Evolutionary conservation across 2,329 filamentous ascomycete species (phyloP).

Genomic region (Boeremia exigua): DNA sequence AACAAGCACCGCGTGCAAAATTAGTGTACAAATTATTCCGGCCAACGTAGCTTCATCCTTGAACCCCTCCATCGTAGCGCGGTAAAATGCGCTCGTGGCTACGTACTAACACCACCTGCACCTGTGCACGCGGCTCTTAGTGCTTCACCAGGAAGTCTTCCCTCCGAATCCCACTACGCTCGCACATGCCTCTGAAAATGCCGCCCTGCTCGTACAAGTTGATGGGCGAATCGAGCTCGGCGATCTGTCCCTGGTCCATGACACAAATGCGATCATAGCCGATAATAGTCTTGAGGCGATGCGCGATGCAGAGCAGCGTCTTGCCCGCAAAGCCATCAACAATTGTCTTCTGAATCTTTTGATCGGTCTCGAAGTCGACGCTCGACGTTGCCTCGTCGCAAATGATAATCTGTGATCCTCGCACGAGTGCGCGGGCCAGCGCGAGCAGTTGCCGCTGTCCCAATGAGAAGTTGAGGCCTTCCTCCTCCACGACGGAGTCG

Average conservation of each 20-base stretch:
- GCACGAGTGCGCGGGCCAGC: slow-evolving; percentile 85
- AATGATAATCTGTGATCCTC: slow-evolving; percentile 87
- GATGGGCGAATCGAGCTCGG: slow-evolving; percentile 81
- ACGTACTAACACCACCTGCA: neutral
- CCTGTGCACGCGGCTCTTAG: slow-evolving; percentile 6
- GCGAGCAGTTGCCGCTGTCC: slow-evolving; percentile 87
- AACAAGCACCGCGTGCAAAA: slow-evolving; percentile 16
- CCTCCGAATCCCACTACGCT: slow-evolving; percentile 75
- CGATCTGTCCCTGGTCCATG: slow-evolving; percentile 89
- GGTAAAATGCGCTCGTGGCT: slow-evolving; percentile 1
- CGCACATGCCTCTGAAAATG: slow-evolving; percentile 90
- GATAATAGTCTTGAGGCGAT: slow-evolving; percentile 89
- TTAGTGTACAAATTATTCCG: slow-evolving; percentile 24
- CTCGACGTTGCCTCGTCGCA: slow-evolving; percentile 95
- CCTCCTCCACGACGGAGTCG: slow-evolving; percentile 86
- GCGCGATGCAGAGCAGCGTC: slow-evolving; percentile 91
- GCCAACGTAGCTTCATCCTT: neutral
- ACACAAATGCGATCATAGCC: slow-evolving; percentile 95
- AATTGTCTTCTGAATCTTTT: slow-evolving; percentile 83
- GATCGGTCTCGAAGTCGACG: slow-evolving; percentile 88
- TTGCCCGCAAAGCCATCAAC: slow-evolving; percentile 82
- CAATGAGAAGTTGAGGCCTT: slow-evolving; percentile 96
- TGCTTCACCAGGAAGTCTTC: slow-evolving; percentile 53
- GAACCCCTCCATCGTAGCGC: slow-evolving; percentile 7
- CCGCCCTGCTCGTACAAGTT: slow-evolving; percentile 74